phyloP scores from a whole-genome alignment of 495 filamentous ascomycete genomes.

The Podospora appendiculata region DNA sequence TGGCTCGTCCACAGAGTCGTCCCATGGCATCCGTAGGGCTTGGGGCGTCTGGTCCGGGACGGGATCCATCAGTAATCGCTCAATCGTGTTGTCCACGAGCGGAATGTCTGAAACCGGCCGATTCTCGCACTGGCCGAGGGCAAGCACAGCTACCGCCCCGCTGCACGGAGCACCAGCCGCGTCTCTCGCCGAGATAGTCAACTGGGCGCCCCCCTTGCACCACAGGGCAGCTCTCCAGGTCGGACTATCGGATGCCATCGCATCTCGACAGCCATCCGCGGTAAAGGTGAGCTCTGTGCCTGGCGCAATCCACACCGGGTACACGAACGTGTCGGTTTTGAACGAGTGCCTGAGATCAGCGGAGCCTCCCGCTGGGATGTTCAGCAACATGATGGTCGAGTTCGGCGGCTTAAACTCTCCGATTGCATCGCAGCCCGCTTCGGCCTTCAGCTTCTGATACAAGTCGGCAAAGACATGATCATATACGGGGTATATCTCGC shows the following conservation, averaged over 20 bases:
- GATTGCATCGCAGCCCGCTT: background rate
- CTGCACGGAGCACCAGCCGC: background rate
- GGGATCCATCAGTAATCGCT: background rate
- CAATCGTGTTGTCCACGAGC: background rate
- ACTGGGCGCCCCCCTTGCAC: background rate
- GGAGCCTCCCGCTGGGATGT: background rate
- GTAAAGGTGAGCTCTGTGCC: background rate
- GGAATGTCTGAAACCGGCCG: background rate
- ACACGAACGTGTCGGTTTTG: slow-evolving; percentile 3
- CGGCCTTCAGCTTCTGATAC: slow-evolving; percentile 1
- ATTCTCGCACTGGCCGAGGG: background rate
- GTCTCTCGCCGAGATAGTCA: background rate
- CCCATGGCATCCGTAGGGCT: background rate
- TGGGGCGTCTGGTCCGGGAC: background rate
- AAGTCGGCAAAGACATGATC: slow-evolving; percentile 8
- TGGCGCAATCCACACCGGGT: slow-evolving; percentile 6
- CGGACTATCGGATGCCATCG: background rate
- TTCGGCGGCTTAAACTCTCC: slow-evolving; percentile 9
- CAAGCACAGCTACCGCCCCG: background rate
- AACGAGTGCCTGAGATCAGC: background rate
- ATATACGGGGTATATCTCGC: slow-evolving; percentile 1
- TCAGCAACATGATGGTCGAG: slow-evolving; percentile 2
- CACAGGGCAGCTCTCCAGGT: slow-evolving; percentile 6
- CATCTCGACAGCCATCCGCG: background rate
- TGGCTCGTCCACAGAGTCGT: background rate